Base-by-base conservation (phyloP, 768 basidiomycete species). In the Agrocybe pediades region DNA sequence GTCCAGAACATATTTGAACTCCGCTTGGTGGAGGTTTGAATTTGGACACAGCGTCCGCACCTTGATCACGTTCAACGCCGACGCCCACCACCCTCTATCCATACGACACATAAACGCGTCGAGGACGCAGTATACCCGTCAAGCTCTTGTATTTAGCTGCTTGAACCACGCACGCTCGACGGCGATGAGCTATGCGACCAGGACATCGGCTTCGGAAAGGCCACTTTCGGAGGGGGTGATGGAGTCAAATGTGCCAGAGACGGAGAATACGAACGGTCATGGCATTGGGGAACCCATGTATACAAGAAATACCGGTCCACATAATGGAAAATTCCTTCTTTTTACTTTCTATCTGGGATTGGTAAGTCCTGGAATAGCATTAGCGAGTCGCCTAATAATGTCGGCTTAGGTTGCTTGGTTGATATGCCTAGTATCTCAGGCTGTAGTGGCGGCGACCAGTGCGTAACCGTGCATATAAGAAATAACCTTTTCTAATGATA, bases 341-440 rank as follows among this genome's bases (percentile, higher is more conserved):
- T 29, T 19, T 3, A 53, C 51, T 11, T 52, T 57, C 21, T 21
- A 45, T 9, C 51, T 57, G 6, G 56, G 46, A 3, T 41, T 57
- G 51, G 56, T 57, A 51, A 52, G 56, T 45, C 30, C 29, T 20
- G 24, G 20, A 4, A n/a, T 20, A n/a, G 3, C 9, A 23, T 20
- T 24, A 16, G 5, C 41, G 17, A 41, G 5, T 7, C 29, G 23
- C 9, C 13, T 23, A n/a, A 8, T 25, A 2, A 36, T 17, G 33
- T 15, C n/a, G 13, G 8, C 8, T n/a, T 40, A 81, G 79, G 63
- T 75, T 42, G 72, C 68, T 8, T 87, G 84, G 85, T 68, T 81
- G 46, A 69, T 79, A 11, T 73, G 80, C 0, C 78, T 86, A 64
- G 72, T 87, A 60, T 78, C 79, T 0, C 85, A 89, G 64, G 73